Base-by-base conservation (phyloP, 2,329 filamentous ascomycete genomes). In the Xylaria hypoxylon region DNA sequence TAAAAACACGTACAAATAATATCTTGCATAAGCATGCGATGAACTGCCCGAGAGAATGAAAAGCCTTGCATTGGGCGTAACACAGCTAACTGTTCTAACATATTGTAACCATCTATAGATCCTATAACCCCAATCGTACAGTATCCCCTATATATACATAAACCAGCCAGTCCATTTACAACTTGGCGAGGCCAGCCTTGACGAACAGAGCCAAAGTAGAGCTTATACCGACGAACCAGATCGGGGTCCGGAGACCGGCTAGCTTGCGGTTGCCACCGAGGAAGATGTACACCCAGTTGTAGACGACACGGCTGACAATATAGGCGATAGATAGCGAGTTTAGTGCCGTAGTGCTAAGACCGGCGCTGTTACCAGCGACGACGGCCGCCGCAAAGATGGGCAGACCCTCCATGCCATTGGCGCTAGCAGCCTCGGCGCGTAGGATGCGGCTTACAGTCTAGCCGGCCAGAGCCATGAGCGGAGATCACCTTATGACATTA, bases 371-470 rank as follows among this genome's bases (percentile, higher is more conserved):
- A 6, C 72, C 76, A 2, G 73, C 75, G 19, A 74, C 71, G 19
- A 77, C 67, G 31, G 73, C 75, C 1, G 76, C 76, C 5, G 75
- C 74, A 66, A 71, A 77, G 26, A 77, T 48, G 44, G 74, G 73
- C 28, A 77, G 72, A n/a, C 69, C 73, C 64, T 77, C 76, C 55
- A 77, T 70, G 24, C 66, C 74, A 40, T 77, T 77, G 5, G 74
- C 64, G 19, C 63, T 61, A n/a, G 70, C 72, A 5, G 74, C 56
- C 61, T 77, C 75, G 65, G 73, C 73, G 53, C 75, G 75, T 31
- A 71, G 66, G 28, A 76, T 67, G 13, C 70, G 69, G 22, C 59
- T 65, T 38, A 66, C 66, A 15, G 71, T 56, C 75, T 76, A 17
- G 26, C 22, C n/a, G 31, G 17, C 44, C 52, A 28, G 17, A 17